Percentiles rank a stretch among this genome's conserved stretches.
Conservation (phyloP, 2,329 filamentous ascomycete species). For the Bipolaris victoriae region DNA sequence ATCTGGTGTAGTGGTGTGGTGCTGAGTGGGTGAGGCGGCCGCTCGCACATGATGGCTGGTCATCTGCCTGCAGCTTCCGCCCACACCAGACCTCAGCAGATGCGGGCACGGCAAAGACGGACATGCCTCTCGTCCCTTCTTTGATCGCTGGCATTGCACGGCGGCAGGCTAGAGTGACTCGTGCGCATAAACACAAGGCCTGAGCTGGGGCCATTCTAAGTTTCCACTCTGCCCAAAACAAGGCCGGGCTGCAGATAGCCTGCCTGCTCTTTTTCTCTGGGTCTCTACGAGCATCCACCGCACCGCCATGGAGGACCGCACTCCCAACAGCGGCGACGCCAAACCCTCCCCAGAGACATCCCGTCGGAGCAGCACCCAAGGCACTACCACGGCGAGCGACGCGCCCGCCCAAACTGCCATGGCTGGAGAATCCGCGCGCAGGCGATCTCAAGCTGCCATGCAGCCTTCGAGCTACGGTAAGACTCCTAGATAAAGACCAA, state of each 20-base stretch:
- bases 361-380: constrained; percentile 37
- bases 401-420: constrained; percentile 28
- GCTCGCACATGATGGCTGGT: constrained; percentile 19
- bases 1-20: constrained; percentile 9
- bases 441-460: constrained; percentile 35
- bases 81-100: constrained; percentile 22
- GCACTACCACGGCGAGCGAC: constrained; percentile 21
- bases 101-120: constrained; percentile 15
- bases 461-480: constrained; percentile 46
- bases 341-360: constrained; percentile 32
- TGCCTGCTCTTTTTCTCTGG: not conserved
- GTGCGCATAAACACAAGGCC: constrained; percentile 21
- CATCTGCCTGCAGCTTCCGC: constrained; percentile 34
- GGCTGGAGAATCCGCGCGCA: constrained; percentile 37
- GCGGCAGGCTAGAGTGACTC: constrained; percentile 20
- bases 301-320: constrained; percentile 40
- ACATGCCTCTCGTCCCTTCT: constrained; percentile 14
- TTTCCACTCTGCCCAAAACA: constrained; percentile 8
- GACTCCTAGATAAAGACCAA: not conserved
- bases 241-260: constrained; percentile 10
- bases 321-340: constrained; percentile 32
- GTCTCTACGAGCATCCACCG: too few species aligned
- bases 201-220: constrained; percentile 16
- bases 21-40: constrained; percentile 18
- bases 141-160: constrained; percentile 11